Conservation (phyloP, 1,139 yeast genomes). For the Geotrichum carabidarum region DNA sequence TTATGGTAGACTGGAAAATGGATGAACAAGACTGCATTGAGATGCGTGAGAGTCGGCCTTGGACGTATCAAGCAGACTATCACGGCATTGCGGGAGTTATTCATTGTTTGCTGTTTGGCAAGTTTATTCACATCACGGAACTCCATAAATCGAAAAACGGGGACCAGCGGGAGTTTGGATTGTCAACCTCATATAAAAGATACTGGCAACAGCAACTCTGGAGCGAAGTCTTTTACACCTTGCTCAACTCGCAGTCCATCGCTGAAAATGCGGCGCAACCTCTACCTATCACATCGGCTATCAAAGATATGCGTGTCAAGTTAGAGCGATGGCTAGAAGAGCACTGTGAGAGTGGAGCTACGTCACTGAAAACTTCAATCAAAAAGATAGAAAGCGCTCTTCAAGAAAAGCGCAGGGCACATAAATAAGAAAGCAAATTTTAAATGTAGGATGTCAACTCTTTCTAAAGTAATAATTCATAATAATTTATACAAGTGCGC, state of each 20-base stretch:
- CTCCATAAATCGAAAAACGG: conserved; percentile 24
- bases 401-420: conserved; percentile 11
- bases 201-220: conserved; percentile 77
- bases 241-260: conserved; percentile 53
- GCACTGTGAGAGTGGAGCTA: conserved; percentile 26
- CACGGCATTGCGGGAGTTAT: conserved; percentile 75
- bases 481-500: background rate
- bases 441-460: background rate
- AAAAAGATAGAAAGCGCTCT: conserved; percentile 23
- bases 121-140: conserved; percentile 44
- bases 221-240: conserved; percentile 58
- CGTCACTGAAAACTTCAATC: conserved; percentile 27
- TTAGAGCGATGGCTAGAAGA: conserved; percentile 47
- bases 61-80: conserved; percentile 83
- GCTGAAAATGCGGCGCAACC: conserved; percentile 24
- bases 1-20: conserved; percentile 57
- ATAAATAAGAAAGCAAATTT: background rate
- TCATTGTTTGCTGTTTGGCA: conserved; percentile 60
- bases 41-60: conserved; percentile 56
- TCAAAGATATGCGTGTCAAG: conserved; percentile 40
- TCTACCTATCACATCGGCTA: conserved; percentile 43
- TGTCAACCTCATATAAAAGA: conserved; percentile 53
- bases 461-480: background rate
- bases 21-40: conserved; percentile 76
- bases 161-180: conserved; percentile 28